Evolutionary conservation across 768 basidiomycete species (phyloP).

Genomic region (Tricholoma sp.): DNA sequence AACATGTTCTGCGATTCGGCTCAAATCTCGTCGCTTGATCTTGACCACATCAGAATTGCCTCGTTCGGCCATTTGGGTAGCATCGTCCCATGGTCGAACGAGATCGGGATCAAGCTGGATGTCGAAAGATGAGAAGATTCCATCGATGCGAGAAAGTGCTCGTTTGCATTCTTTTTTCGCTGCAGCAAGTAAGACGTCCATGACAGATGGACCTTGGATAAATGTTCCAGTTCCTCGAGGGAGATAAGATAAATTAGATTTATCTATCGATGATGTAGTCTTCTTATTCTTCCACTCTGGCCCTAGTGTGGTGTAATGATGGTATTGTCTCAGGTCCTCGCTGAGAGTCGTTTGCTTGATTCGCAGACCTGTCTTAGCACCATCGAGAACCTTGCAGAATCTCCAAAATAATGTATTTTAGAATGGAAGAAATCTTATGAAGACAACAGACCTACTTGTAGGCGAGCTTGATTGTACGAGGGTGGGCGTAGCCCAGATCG

Average conservation of each 20-base stretch:
- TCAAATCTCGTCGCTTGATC: constrained; percentile 28
- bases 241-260: constrained; percentile 8
- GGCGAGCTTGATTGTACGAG: constrained; percentile 47
- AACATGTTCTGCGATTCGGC: constrained; percentile 36
- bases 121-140: constrained; percentile 13
- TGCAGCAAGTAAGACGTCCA: constrained; percentile 19
- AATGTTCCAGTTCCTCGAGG: constrained; percentile 9
- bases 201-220: constrained; percentile 21
- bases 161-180: constrained; percentile 10
- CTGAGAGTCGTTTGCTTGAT: constrained; percentile 29
- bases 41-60: constrained; percentile 10
- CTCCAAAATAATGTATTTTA: constrained; percentile 15
- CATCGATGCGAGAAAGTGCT: constrained; percentile 15
- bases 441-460: constrained; percentile 32
- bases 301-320: constrained; percentile 5
- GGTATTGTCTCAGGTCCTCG: constrained; percentile 21
- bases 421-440: neutral
- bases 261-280: neutral
- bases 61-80: constrained; percentile 17
- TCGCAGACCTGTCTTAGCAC: constrained; percentile 52
- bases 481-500: constrained; percentile 43
- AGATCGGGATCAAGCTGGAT: constrained; percentile 18
- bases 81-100: constrained; percentile 32
- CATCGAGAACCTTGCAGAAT: constrained; percentile 53
- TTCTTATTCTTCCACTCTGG: constrained; percentile 18